These are phyloP conservation scores for Irpex lacteus DNA, from an alignment of 1,284 basidiomycete species.

Conservation along the genomic window DNA sequence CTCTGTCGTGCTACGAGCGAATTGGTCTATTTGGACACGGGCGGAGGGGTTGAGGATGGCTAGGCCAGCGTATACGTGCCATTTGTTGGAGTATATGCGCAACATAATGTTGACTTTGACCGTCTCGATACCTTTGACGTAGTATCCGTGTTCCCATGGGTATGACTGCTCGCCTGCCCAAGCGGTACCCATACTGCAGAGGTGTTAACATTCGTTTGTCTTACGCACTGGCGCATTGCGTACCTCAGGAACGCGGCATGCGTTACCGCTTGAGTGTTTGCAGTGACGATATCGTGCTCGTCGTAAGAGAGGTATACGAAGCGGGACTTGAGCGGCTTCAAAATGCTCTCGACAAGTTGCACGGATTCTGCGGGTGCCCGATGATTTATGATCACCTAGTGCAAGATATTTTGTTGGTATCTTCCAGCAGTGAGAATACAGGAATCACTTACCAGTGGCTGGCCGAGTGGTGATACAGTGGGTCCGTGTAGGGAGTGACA, in stretches of 20 bases:
- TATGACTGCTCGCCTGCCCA: constrained; percentile 82
- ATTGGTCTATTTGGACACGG: constrained; percentile 86
- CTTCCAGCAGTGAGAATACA: background rate
- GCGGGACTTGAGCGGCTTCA: constrained; percentile 81
- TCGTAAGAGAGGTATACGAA: constrained; percentile 94
- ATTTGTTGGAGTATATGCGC: constrained; percentile 95
- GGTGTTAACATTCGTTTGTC: background rate
- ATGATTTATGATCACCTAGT: constrained; percentile 86
- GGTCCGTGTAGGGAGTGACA: constrained; percentile 98
- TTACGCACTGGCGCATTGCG: constrained; percentile 6
- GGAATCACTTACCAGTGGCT: constrained; percentile 72
- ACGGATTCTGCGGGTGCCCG: constrained; percentile 78
- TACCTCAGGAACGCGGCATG: constrained; percentile 97
- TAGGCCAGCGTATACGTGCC: constrained; percentile 99
- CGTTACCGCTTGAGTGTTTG: constrained; percentile 97
- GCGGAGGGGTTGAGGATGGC: constrained; percentile 97
- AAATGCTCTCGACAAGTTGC: constrained; percentile 78
- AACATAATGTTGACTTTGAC: constrained; percentile 98
- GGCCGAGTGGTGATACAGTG: constrained; percentile 85
- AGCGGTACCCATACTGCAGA: constrained; percentile 90
- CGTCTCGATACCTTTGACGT: constrained; percentile 98
- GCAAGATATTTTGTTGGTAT: background rate
- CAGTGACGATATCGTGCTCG: constrained; percentile 94
- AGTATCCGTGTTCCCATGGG: constrained; percentile 94
- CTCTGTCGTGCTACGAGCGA: constrained; percentile 80